Percentiles rank a stretch among this genome's conserved stretches.
Evolutionary conservation across 2,329 filamentous ascomycete species (phyloP).

Genomic region (Massarina eburnea): DNA sequence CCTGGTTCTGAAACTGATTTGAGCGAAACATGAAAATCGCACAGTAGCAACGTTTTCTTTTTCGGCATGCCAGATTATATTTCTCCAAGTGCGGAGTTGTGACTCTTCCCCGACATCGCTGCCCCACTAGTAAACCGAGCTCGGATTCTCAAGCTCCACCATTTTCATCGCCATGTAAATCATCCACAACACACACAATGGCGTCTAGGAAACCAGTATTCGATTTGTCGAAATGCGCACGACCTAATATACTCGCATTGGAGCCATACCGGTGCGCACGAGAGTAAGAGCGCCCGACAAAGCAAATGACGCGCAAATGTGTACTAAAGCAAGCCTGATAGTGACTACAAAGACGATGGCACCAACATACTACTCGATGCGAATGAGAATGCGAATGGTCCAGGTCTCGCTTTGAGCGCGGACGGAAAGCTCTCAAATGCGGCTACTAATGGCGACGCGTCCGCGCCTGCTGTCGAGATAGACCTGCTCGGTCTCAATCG

Average conservation of each 20-base stretch:
- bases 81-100: neutral
- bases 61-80: too few relatives aligned
- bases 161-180: neutral
- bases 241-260: conserved; percentile 55
- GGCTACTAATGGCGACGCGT: conserved; percentile 41
- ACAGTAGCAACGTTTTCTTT: too few relatives aligned
- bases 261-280: conserved; percentile 58
- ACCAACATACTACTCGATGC: conserved; percentile 95
- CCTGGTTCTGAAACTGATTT: too few relatives aligned
- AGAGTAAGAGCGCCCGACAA: conserved; percentile 54
- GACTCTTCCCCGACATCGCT: conserved; percentile 5
- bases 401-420: conserved; percentile 63
- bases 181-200: conserved; percentile 18
- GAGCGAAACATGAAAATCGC: too few relatives aligned
- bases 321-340: conserved; percentile 38
- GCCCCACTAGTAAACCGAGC: conserved; percentile 2
- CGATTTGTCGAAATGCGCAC: conserved; percentile 53
- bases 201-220: conserved; percentile 40
- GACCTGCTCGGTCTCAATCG: conserved; percentile 84
- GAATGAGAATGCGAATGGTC: conserved; percentile 96
- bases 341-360: conserved; percentile 98
- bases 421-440: conserved; percentile 53
- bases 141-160: neutral
- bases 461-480: conserved; percentile 57
- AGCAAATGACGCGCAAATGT: conserved; percentile 10